Base-by-base conservation (phyloP, 495 filamentous ascomycete species). In the Haplographium delicatum region DNA sequence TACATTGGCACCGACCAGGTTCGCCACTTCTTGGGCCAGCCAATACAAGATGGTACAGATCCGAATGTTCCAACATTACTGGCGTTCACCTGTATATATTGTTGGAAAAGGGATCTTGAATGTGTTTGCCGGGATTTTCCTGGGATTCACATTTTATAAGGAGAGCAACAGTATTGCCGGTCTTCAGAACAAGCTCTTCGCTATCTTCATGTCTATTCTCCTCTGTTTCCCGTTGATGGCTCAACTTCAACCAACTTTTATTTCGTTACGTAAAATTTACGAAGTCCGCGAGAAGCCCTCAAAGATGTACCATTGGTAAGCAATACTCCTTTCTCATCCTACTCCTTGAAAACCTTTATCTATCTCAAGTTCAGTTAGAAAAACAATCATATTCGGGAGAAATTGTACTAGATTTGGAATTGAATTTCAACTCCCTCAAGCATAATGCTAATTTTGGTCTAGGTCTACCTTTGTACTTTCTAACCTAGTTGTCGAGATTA, bases 131-230 rank as follows among this genome's bases (percentile, higher is more conserved):
- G 42, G 35, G 18, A 15, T 95, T 3, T 93, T 94, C 69, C 87
- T 91, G 61, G 89, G 89, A 10, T 91, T 96, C 67, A 87, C 87
- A n/a, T 95, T 96, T 69, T 90, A 77, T 74, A 74, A 80, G 19
- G 76, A 86, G 4, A 69, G 76, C 16, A 85, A 81, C 63, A 79
- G 75, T 16, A 64, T 84, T 2, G 85, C 91, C 64, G 89, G 88
- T 27, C 76, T 95, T 22, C 86, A 91, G 61, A 91, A 94, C 62
- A 84, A 91, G 60, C 83, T 93, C 69, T 93, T 93, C 62, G 73
- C 79, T 57, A 82, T 95, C 58, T 95, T 96, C 70, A 82, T 91
- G 73, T 66, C 95, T 5, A 68, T 89, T 37, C 83, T 78, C 20
- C 78, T 94, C 53, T 85, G 90, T 62, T 78, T 81, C 46, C 81